Conservation (phyloP, 2,329 filamentous ascomycete genomes). For the Raffaelea deltoideospora region DNA sequence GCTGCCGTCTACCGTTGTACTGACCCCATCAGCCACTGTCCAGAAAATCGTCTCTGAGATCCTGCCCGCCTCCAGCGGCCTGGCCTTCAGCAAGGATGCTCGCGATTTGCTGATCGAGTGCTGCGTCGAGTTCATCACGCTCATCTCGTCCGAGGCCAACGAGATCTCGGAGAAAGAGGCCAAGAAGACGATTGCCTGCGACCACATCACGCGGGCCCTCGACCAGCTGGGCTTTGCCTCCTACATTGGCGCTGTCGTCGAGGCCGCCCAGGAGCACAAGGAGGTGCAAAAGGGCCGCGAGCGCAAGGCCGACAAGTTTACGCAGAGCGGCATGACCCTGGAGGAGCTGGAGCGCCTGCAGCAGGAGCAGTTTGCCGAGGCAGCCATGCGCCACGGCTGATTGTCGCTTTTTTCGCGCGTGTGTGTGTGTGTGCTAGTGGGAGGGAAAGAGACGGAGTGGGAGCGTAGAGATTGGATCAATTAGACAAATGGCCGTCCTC, state of each 20-base stretch:
- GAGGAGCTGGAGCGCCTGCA: conserved; percentile 83
- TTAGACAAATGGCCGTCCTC: too few species aligned
- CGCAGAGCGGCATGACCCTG: conserved; percentile 80
- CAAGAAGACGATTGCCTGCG: conserved; percentile 97
- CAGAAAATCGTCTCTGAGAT: conserved; percentile 90
- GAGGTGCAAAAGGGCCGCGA: conserved; percentile 86
- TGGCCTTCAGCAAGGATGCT: conserved; percentile 88
- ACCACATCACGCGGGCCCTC: conserved; percentile 91
- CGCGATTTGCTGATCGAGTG: conserved; percentile 94
- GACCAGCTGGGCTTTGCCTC: conserved; percentile 85
- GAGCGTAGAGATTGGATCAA: too few species aligned
- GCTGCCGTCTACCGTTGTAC: conserved; percentile 14
- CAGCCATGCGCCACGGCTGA: conserved; percentile 54
- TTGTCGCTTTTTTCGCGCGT: neutral
- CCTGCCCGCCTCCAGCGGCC: conserved; percentile 55
- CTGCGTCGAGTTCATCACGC: conserved; percentile 96
- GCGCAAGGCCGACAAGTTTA: conserved; percentile 95
- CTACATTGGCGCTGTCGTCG: conserved; percentile 76
- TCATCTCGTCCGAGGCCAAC: conserved; percentile 97
- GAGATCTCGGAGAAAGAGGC: conserved; percentile 98
- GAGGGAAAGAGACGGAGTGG: too few species aligned
- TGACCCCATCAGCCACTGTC: conserved; percentile 39
- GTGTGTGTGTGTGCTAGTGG: too few species aligned
- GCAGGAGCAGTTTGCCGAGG: conserved; percentile 78
- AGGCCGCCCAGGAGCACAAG: conserved; percentile 82